Evolutionary conservation across 1,139 yeast species (phyloP), one percentile per base, ranked within the genome.

Genomic region (Fermentozyma sake): DNA sequence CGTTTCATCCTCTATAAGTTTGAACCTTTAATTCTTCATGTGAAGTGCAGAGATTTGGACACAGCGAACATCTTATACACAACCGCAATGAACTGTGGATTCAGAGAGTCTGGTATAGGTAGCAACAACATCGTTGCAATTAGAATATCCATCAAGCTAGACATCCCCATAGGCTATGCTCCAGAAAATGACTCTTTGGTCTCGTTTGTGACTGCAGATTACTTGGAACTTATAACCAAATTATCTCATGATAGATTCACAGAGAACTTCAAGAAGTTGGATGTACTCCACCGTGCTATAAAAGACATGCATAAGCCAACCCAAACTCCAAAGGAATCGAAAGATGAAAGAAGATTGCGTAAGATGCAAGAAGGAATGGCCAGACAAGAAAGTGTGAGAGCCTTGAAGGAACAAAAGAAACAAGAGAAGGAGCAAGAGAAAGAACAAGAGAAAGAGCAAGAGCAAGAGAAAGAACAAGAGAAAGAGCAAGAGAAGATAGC

Each of bases 31-130:
- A 85, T 85, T 28, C 56, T 85, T 26, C 96, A 85, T 50, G 87
- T 86, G 8, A 80, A 83, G 46, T 83, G 95, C 46, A 66, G 91
- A 25, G 69, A 76, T 40, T 55, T 64, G 16, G 58, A 53, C 6
- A 56, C 68, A 4, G 95, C 96, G 0, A 63, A 68, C n/a, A 57
- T 58, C 17, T 52, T 86, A 10, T 83, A 78, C 41, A 72, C 78
- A 18, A 58, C 72, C 0, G 94, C 95, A 0, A 80, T 85, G 87
- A 68, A 71, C 7, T 79, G 91, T 52, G 96, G 96, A 6, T 86
- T 81, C 46, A 63, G 96, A 44, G 96, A 85, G 52, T 71, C 85
- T 19, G 96, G 96, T 1, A 83, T 85, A 28, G 93, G 94, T 4
- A 69, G 79, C 22, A 83, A 83, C 43, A 72, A 76, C 42, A 63